Percentiles rank a stretch among this genome's conserved stretches.
Conservation (phyloP, 2,329 filamentous ascomycete species). For the Venturia effusa region DNA sequence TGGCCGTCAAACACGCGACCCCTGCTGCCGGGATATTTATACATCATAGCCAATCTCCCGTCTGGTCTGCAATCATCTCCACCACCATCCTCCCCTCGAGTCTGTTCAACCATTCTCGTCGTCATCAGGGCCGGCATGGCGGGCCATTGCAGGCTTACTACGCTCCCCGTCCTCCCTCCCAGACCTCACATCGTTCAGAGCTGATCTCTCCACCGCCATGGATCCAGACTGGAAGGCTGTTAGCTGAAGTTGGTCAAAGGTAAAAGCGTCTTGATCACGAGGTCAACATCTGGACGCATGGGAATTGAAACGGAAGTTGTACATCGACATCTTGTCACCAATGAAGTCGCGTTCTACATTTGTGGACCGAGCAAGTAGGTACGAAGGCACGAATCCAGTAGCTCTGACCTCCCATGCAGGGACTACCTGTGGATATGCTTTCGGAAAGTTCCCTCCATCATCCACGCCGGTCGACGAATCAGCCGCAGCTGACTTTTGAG, state of each 20-base stretch:
- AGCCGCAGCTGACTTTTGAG: slow-evolving; percentile 25
- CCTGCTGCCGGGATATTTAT: not conserved
- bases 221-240: slow-evolving; percentile 21
- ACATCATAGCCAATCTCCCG: not conserved
- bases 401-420: slow-evolving; percentile 34
- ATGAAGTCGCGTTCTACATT: not conserved
- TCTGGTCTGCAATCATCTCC: not conserved
- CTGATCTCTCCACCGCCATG: slow-evolving; percentile 27
- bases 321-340: no score
- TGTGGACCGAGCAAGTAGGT: slow-evolving; percentile 15
- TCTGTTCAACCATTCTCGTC: no score
- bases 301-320: not conserved
- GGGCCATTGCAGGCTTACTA: not conserved
- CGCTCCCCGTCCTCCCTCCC: not conserved
- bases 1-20: no score
- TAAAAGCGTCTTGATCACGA: not conserved
- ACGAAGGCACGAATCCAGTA: slow-evolving; percentile 21
- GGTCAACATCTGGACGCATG: not conserved
- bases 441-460: slow-evolving; percentile 31
- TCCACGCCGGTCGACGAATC: slow-evolving; percentile 22
- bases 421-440: slow-evolving; percentile 25
- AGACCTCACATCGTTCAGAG: not conserved
- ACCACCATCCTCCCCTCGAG: not conserved
- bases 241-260: not conserved
- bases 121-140: no score